These are phyloP conservation scores for Lyophyllum decastes DNA, from an alignment of 768 basidiomycete species.

Conservation along the genomic window DNA sequence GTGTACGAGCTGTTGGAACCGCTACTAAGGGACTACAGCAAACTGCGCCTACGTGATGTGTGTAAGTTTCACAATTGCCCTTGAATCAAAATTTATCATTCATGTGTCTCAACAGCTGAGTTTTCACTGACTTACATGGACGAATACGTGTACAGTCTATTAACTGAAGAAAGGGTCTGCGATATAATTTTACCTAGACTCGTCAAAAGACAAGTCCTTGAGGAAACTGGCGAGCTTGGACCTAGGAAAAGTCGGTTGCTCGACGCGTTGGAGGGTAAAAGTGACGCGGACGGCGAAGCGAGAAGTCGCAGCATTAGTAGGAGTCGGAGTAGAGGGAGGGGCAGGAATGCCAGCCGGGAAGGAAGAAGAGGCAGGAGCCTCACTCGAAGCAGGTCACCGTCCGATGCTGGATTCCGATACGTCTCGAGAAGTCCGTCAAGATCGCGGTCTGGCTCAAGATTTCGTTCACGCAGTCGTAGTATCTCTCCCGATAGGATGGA, in stretches of 20 bases:
- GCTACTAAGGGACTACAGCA: slow-evolving; percentile 89
- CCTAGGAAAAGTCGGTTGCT: slow-evolving; percentile 86
- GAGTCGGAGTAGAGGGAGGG: slow-evolving; percentile 31
- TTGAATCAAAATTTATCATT: slow-evolving; percentile 3
- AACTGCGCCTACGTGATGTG: slow-evolving; percentile 79
- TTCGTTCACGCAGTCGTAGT: slow-evolving; percentile 59
- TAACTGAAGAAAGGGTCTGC: slow-evolving; percentile 91
- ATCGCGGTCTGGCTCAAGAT: slow-evolving; percentile 46
- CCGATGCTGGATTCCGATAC: slow-evolving; percentile 56
- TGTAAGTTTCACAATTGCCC: slow-evolving; percentile 46
- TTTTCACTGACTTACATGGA: slow-evolving; percentile 88
- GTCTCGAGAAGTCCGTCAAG: slow-evolving; percentile 66
- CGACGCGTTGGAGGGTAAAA: slow-evolving; percentile 81
- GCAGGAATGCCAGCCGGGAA: slow-evolving; percentile 20
- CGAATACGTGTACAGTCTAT: slow-evolving; percentile 83
- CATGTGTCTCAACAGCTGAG: slow-evolving; percentile 55
- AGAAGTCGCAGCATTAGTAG: slow-evolving; percentile 41
- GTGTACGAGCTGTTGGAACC: slow-evolving; percentile 95
- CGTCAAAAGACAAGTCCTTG: slow-evolving; percentile 80
- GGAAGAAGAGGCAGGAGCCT: slow-evolving; percentile 24
- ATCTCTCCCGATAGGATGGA: slow-evolving; percentile 61
- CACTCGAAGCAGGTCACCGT: slow-evolving; percentile 32
- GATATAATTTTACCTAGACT: slow-evolving; percentile 95
- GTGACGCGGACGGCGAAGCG: slow-evolving; percentile 47
- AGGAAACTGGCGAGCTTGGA: slow-evolving; percentile 89